Conservation (phyloP, 2,329 filamentous ascomycete species). For the Aspergillus sp. region DNA sequence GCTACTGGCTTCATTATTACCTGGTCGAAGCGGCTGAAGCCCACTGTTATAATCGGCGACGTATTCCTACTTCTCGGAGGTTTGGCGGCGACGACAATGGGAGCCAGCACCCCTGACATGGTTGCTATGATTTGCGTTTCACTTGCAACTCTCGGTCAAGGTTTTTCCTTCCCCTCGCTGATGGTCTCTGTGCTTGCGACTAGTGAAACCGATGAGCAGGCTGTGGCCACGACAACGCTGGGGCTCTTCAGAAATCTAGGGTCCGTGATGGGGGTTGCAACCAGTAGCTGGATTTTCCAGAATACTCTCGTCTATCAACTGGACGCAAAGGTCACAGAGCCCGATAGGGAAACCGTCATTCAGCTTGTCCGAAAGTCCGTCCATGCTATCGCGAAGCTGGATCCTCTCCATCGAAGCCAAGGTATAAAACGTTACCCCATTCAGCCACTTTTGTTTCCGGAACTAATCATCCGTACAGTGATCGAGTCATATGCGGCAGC, state of each 20-base stretch:
- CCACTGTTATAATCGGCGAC: conserved; percentile 56
- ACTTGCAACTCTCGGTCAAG: conserved; percentile 58
- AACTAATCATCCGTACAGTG: conserved; percentile 24
- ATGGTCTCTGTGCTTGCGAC: conserved; percentile 64
- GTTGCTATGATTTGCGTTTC: conserved; percentile 59
- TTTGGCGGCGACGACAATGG: conserved; percentile 51
- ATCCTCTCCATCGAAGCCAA: conserved; percentile 47
- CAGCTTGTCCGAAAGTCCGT: conserved; percentile 52
- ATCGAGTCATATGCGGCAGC: conserved; percentile 37
- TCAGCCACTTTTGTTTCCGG: too few species aligned
- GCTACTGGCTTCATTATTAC: conserved; percentile 64
- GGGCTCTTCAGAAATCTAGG: conserved; percentile 71
- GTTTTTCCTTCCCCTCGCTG: conserved; percentile 64
- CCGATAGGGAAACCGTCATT: conserved; percentile 56
- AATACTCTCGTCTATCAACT: conserved; percentile 66
- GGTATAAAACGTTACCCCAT: conserved; percentile 33
- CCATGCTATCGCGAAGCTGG: conserved; percentile 47
- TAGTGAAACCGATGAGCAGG: conserved; percentile 61
- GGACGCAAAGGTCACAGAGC: conserved; percentile 57
- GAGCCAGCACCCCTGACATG: conserved; percentile 51
- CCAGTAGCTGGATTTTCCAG: conserved; percentile 71
- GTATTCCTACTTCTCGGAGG: conserved; percentile 53
- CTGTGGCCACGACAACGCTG: conserved; percentile 68
- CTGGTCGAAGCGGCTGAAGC: conserved; percentile 60
- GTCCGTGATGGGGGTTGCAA: conserved; percentile 70